These are phyloP conservation scores for Trichosanthes truncata DNA, from an alignment of 306 rosid species.

Conservation along the genomic window DNA sequence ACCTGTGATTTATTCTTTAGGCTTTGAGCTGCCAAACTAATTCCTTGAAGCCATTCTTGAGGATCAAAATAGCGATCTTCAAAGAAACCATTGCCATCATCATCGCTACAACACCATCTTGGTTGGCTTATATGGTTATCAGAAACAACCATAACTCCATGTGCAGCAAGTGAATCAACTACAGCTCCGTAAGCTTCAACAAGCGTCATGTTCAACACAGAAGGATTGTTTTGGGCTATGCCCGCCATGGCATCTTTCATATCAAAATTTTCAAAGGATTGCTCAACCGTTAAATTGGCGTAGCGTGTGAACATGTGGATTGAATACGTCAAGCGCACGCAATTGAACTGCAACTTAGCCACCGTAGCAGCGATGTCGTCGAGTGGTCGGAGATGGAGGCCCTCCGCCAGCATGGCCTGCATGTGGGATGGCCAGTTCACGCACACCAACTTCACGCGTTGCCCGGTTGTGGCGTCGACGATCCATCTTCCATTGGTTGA, in stretches of 20 bases:
- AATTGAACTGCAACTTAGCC: slow-evolving; percentile 17
- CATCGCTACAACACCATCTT: slow-evolving; percentile 33
- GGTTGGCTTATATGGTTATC: slow-evolving; percentile 52
- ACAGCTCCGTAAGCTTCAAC: slow-evolving; percentile 26
- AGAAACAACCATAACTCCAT: slow-evolving; percentile 29
- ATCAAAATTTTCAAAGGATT: neutral
- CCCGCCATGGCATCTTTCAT: neutral
- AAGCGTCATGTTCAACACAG: neutral
- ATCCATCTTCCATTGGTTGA: slow-evolving; percentile 35
- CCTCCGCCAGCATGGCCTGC: slow-evolving; percentile 33
- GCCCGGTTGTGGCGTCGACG: slow-evolving; percentile 19
- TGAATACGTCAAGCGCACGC: slow-evolving; percentile 40
- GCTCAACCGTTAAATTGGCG: neutral
- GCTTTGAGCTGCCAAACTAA: slow-evolving; percentile 21
- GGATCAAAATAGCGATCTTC: slow-evolving; percentile 37
- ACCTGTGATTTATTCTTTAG: slow-evolving; percentile 22
- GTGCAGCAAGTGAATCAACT: slow-evolving; percentile 22
- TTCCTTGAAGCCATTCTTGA: slow-evolving; percentile 39
- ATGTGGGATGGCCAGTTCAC: slow-evolving; percentile 32
- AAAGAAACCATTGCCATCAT: slow-evolving; percentile 48
- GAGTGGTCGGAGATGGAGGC: slow-evolving; percentile 26
- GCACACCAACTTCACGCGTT: slow-evolving; percentile 27
- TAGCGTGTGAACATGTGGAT: slow-evolving; percentile 43
- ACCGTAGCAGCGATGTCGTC: slow-evolving; percentile 14
- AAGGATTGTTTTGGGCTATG: neutral